phyloP scores from a whole-genome alignment of 345 rosid species.

The Heritiera fomes region DNA sequence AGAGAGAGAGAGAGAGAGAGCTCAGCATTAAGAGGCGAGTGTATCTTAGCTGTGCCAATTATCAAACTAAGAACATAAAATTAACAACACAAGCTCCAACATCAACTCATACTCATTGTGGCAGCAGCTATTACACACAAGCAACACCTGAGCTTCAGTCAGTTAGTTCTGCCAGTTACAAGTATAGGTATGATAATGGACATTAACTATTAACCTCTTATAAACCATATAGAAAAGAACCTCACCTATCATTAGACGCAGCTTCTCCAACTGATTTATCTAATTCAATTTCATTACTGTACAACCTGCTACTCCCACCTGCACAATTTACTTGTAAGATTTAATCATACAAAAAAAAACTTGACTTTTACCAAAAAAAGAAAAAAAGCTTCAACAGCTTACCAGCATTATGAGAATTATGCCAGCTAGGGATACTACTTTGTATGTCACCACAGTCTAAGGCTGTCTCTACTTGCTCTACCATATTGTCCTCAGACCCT shows the following conservation, averaged over 20 bases:
- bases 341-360: background rate
- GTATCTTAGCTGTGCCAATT: background rate
- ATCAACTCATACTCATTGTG: background rate
- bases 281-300: slow-evolving; percentile 36
- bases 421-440: slow-evolving; percentile 34
- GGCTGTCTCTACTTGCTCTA: slow-evolving; percentile 37
- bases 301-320: slow-evolving; percentile 42
- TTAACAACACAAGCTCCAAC: background rate
- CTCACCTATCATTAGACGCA: slow-evolving; percentile 48
- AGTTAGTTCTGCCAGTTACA: no score
- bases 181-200: background rate
- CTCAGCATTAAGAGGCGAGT: background rate
- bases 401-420: slow-evolving; percentile 43
- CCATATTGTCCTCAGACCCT: slow-evolving; percentile 39
- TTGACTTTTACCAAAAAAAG: background rate
- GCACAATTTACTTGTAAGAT: slow-evolving; percentile 25
- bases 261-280: slow-evolving; percentile 43
- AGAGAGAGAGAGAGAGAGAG: background rate
- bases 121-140: no score
- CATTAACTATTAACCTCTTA: background rate
- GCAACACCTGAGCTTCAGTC: background rate
- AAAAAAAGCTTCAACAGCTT: slow-evolving; percentile 1
- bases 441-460: slow-evolving; percentile 35
- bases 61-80: background rate
- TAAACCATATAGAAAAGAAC: background rate